Percentiles rank a stretch among this genome's conserved stretches.
These are phyloP conservation scores for Stropharia rugosoannulata DNA, from an alignment of 768 basidiomycete species.

Conservation along the genomic window DNA sequence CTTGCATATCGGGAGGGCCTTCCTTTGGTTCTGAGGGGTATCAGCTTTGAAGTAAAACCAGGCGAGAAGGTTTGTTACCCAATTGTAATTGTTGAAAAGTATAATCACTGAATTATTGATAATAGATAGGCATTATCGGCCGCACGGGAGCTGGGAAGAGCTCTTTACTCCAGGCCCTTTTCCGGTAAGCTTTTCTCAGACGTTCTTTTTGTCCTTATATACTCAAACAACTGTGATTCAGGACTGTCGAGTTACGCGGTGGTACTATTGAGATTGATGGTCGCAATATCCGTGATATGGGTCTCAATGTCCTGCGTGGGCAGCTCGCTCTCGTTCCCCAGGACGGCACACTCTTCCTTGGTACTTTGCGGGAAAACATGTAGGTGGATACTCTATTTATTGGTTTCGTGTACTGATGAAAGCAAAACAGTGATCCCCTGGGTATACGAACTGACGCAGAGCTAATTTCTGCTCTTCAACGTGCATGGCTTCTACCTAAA, in stretches of 20 bases:
- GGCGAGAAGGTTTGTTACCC: slow-evolving; percentile 58
- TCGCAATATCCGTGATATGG: slow-evolving; percentile 48
- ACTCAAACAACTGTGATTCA: slow-evolving; percentile 16
- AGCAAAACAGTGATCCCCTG: slow-evolving; percentile 49
- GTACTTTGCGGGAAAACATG: slow-evolving; percentile 44
- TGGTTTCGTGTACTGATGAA: neutral
- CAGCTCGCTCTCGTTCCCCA: slow-evolving; percentile 71
- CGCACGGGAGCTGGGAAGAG: slow-evolving; percentile 54
- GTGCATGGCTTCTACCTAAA: slow-evolving; percentile 59
- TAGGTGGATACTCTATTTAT: slow-evolving; percentile 9
- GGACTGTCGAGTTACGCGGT: slow-evolving; percentile 56
- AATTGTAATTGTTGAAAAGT: neutral
- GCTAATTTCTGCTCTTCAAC: slow-evolving; percentile 57
- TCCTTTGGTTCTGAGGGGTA: slow-evolving; percentile 60
- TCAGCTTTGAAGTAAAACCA: slow-evolving; percentile 54
- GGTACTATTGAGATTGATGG: slow-evolving; percentile 65
- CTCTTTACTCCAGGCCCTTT: slow-evolving; percentile 55
- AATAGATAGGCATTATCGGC: slow-evolving; percentile 45
- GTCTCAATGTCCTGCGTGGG: slow-evolving; percentile 51
- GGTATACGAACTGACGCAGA: slow-evolving; percentile 55
- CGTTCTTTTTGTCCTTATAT: neutral
- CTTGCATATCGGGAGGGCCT: slow-evolving; percentile 61
- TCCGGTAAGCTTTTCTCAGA: slow-evolving; percentile 35
- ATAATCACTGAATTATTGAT: neutral
- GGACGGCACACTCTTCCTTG: slow-evolving; percentile 50